Conservation (phyloP, 169 alveolate species). For the Plasmodium blacklocki region DNA sequence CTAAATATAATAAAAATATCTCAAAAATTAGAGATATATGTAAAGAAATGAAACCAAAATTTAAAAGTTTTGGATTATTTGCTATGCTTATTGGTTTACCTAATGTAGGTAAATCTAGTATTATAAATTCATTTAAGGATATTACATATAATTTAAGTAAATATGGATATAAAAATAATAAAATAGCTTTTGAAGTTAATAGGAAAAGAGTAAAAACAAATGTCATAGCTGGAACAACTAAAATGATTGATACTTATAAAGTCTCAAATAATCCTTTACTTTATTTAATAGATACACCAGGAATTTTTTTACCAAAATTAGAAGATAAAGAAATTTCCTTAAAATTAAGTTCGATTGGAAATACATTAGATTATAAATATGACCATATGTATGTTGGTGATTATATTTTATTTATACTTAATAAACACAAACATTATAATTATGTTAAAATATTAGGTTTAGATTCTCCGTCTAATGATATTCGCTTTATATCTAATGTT, state of each 20-base stretch:
- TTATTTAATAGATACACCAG: conserved; percentile 69
- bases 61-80: conserved; percentile 63
- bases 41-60: conserved; percentile 71
- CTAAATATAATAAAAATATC: conserved; percentile 61
- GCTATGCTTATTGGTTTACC: conserved; percentile 96
- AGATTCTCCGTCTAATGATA: conserved; percentile 86
- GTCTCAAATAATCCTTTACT: conserved; percentile 70
- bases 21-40: conserved; percentile 70
- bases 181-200: conserved; percentile 67
- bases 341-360: conserved; percentile 87
- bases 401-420: conserved; percentile 82
- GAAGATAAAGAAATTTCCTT: conserved; percentile 85
- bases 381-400: conserved; percentile 86
- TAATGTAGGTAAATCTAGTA: conserved; percentile 98
- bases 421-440: conserved; percentile 77
- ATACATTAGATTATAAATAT: conserved; percentile 87
- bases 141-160: conserved; percentile 54
- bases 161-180: conserved; percentile 58
- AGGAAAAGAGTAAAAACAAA: conserved; percentile 60
- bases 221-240: conserved; percentile 68
- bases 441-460: conserved; percentile 83
- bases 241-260: conserved; percentile 42
- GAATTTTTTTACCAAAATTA: conserved; percentile 77
- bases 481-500: conserved; percentile 71
- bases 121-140: conserved; percentile 90